Evolutionary conservation across 2,329 filamentous ascomycete genomes (phyloP), one percentile per base, ranked within the genome.

Genomic region (Penicillium rolfsii): DNA sequence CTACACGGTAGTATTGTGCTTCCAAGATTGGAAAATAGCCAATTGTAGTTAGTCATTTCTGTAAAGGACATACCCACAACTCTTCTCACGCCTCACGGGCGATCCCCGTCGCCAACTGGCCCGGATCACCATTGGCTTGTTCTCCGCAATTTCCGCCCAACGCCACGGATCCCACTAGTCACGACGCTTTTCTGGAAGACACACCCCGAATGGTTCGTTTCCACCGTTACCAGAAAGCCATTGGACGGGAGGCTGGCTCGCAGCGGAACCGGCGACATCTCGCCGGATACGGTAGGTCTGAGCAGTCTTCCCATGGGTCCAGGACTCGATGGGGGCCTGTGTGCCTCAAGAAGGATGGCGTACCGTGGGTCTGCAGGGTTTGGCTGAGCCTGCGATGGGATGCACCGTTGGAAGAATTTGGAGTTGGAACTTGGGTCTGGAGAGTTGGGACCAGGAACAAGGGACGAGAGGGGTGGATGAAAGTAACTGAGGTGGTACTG

Each of bases 61-160:
- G 7, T 28, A 12, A 14, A 43, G 26, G 5, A 28, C 26, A 11
- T 28, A 16, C 4, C 43, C 14, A 16, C 43, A 46, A 46, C 43
- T 28, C 28, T 33, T n/a, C 40, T 46, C 16, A 19, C 24, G 24
- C 28, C 40, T 46, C 16, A 19, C 24, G 24, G 45, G 16, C 45
- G 24, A 30, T 48, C 45, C 26, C 45, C 24, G 26, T 33, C 16
- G 24, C 57, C 30, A 33, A 33, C 30, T 33, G 8, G 30, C 30
- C 38, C 38, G 24, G 40, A 46, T 58, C 46, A 26, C 26, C 45
- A 63, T 59, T 61, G 61, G 54, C 26, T 55, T n/a, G 5, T 30
- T 64, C 64, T 66, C 62, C 64, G 59, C 64, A 62, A 61, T 64
- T 58, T 33, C 55, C 41, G 5, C 33, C n/a, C 38, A 61, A 40